A percentile compares a stretch with the other conserved stretches of the same genome.
Conservation (phyloP, 352 stramenopile species). For the Phytophthora crassamura region DNA sequence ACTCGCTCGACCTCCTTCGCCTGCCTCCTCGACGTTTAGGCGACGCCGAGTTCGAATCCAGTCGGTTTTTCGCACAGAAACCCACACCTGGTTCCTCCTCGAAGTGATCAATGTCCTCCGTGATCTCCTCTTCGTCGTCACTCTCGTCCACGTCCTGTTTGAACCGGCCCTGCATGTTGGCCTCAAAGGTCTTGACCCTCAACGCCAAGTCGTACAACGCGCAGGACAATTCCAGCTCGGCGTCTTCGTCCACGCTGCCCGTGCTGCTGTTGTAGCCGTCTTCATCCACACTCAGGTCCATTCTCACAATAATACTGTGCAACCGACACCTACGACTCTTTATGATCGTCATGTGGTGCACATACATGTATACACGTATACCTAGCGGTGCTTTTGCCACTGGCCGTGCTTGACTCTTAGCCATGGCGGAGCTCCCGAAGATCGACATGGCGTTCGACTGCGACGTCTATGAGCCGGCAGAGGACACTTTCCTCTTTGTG, state of each 20-base stretch:
- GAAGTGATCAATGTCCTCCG: constrained; percentile 66
- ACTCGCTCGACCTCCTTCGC: constrained; percentile 15
- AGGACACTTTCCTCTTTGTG: constrained; percentile 98
- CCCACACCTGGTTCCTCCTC: constrained; percentile 32
- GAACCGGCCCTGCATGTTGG: constrained; percentile 73
- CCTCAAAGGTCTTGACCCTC: constrained; percentile 73
- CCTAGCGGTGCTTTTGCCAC: neutral
- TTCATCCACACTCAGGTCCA: constrained; percentile 40
- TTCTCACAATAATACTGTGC: neutral
- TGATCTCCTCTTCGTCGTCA: constrained; percentile 63
- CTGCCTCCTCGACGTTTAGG: constrained; percentile 35
- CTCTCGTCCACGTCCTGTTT: constrained; percentile 32
- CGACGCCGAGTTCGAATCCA: constrained; percentile 34
- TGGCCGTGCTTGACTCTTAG: constrained; percentile 10
- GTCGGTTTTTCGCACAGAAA: constrained; percentile 5
- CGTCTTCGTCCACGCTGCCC: constrained; percentile 73
- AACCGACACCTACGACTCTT: constrained; percentile 24
- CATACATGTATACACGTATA: neutral
- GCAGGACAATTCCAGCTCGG: constrained; percentile 78
- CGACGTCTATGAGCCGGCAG: constrained; percentile 97
- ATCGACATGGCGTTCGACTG: constrained; percentile 82
- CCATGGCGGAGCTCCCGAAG: constrained; percentile 60
- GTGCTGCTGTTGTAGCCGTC: constrained; percentile 63
- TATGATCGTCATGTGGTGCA: constrained; percentile 37
- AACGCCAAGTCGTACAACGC: constrained; percentile 72